Percentiles rank a stretch among this genome's conserved stretches.
These are phyloP conservation scores for Saccharomycopsis vini DNA, from an alignment of 805 yeast genomes.

Conservation along the genomic window DNA sequence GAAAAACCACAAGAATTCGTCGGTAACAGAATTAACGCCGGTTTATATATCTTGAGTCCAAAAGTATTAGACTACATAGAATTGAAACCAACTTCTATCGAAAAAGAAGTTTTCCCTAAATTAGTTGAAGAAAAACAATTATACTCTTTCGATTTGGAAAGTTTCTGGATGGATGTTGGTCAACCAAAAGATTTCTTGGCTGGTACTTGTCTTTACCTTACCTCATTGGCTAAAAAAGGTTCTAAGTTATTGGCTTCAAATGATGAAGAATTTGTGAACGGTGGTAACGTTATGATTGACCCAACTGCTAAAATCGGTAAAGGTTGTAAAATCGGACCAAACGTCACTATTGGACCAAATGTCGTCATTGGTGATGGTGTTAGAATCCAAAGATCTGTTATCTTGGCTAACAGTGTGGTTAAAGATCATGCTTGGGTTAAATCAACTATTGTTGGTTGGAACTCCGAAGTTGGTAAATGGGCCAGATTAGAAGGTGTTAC, in stretches of 20 bases:
- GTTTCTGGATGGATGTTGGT: conserved; percentile 99
- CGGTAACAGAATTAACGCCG: conserved; percentile 99
- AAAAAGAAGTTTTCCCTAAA: conserved; percentile 98
- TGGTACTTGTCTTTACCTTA: conserved; percentile 88
- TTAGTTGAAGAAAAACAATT: conserved; percentile 82
- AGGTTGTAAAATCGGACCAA: conserved; percentile 94
- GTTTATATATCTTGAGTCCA: conserved; percentile 97
- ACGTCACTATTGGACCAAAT: conserved; percentile 95
- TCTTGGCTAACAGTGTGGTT: conserved; percentile 81
- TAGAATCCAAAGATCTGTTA: conserved; percentile 91
- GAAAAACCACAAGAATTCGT: conserved; percentile 99
- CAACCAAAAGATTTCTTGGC: conserved; percentile 99
- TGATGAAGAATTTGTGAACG: conserved; percentile 64
- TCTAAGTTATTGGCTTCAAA: conserved; percentile 58
- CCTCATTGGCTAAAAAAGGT: conserved; percentile 72
- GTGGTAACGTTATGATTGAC: conserved; percentile 90
- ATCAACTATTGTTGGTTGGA: conserved; percentile 98
- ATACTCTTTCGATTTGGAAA: conserved; percentile 95
- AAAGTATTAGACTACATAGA: conserved; percentile 93
- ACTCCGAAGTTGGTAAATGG: conserved; percentile 97
- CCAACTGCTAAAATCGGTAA: conserved; percentile 91
- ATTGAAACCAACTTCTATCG: conserved; percentile 97
- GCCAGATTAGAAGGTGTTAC: conserved; percentile 97
- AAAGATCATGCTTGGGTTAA: conserved; percentile 98
- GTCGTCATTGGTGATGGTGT: conserved; percentile 97